These are phyloP conservation scores for Schizochytrium sp. DNA, from an alignment of 108 stramenopile species.

Conservation along the genomic window DNA sequence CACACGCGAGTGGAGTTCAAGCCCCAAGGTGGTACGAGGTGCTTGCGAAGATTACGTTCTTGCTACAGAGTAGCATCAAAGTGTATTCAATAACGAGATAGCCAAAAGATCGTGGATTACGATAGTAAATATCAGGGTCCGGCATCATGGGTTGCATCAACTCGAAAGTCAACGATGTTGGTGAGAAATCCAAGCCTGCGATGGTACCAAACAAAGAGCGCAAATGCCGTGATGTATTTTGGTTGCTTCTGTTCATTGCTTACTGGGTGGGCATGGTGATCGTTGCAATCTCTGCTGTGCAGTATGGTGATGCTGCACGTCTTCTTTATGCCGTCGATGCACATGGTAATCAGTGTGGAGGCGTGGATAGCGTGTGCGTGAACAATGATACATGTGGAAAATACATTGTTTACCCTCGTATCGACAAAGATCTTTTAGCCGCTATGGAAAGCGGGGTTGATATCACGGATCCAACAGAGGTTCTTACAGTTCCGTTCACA, in stretches of 20 bases:
- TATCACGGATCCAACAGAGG: slow-evolving; percentile 4
- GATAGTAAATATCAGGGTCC: background rate
- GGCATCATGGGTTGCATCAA: slow-evolving; percentile 36
- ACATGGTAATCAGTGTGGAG: slow-evolving; percentile 30
- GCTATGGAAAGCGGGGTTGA: background rate
- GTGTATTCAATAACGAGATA: too few relatives aligned
- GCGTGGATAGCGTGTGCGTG: background rate
- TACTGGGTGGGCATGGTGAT: slow-evolving; percentile 43
- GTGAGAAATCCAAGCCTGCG: slow-evolving; percentile 30
- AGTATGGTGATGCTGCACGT: slow-evolving; percentile 24
- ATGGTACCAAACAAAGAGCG: slow-evolving; percentile 14
- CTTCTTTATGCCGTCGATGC: slow-evolving; percentile 39
- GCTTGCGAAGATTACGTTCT: too few relatives aligned
- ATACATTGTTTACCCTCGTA: slow-evolving; percentile 58
- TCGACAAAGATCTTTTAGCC: slow-evolving; percentile 16
- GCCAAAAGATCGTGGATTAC: too few relatives aligned
- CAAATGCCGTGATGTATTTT: slow-evolving; percentile 59
- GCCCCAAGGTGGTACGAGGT: too few relatives aligned
- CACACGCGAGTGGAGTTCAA: too few relatives aligned
- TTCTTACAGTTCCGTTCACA: background rate
- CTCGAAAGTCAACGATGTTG: slow-evolving; percentile 1
- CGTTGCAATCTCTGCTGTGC: background rate
- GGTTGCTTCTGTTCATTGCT: slow-evolving; percentile 39
- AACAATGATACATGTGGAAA: background rate
- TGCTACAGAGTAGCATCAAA: too few relatives aligned